A percentile compares a stretch with the other conserved stretches of the same genome.
Conservation (phyloP, 768 basidiomycete species). For the Candolleomyces efflorescens region DNA sequence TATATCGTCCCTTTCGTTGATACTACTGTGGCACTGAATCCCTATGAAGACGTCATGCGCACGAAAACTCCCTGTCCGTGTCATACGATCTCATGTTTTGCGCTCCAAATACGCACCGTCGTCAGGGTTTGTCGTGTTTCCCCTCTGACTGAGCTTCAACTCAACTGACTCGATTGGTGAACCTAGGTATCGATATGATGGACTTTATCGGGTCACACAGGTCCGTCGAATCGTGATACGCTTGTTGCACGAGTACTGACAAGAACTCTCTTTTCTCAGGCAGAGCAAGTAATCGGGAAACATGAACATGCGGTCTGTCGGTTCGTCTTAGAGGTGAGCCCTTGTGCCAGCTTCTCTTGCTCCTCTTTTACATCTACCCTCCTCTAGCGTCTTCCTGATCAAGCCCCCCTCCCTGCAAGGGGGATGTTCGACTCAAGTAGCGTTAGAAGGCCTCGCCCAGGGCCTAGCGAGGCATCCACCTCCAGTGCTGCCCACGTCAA, state of each 20-base stretch:
- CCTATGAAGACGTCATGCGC: not conserved
- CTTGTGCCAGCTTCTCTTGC: too few species aligned
- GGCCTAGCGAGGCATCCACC: not conserved
- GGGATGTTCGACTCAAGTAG: not conserved
- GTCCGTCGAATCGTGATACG: not conserved
- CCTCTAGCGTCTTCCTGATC: not conserved
- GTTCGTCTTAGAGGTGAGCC: not conserved
- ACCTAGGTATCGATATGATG: slow-evolving; percentile 1
- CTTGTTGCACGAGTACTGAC: not conserved
- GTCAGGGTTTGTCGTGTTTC: not conserved
- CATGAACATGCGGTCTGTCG: not conserved
- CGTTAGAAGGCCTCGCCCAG: not conserved
- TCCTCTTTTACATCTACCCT: not conserved
- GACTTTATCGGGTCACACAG: not conserved
- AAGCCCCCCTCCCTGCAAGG: not conserved
- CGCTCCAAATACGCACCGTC: slow-evolving; percentile 1
- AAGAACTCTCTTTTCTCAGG: not conserved
- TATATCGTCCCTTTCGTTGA: not conserved
- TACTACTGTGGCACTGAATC: not conserved
- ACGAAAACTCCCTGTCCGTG: not conserved
- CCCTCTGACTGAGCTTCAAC: too few species aligned
- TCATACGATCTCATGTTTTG: not conserved
- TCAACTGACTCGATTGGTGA: too few species aligned
- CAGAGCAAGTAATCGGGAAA: not conserved
- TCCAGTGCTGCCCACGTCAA: not conserved